Conservation (phyloP, 2,329 filamentous ascomycete species). For the Colletotrichum higginsianum region DNA sequence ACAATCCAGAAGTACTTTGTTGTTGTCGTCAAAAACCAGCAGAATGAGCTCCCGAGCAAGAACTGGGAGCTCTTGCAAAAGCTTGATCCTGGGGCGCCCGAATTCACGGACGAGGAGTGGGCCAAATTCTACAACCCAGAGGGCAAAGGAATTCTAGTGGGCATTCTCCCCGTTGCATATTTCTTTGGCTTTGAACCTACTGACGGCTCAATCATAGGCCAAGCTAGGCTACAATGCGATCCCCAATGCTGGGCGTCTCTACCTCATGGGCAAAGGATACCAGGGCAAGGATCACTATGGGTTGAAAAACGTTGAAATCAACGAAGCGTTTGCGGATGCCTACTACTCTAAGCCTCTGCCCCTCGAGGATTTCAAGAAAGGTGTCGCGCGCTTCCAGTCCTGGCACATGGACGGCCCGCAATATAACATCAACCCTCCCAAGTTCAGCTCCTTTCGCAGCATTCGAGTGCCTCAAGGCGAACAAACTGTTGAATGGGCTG, state of each 20-base stretch:
- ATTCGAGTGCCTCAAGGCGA: slow-evolving; percentile 55
- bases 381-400: slow-evolving; percentile 61
- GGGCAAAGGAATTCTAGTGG: background rate
- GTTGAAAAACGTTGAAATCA: slow-evolving; percentile 54
- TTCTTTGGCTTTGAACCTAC: background rate
- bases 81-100: background rate
- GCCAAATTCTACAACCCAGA: background rate
- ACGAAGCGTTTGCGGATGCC: slow-evolving; percentile 51
- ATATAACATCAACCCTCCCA: slow-evolving; percentile 57
- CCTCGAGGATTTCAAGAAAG: slow-evolving; percentile 53
- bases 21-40: background rate
- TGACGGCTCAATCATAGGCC: background rate
- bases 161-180: background rate
- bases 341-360: slow-evolving; percentile 52
- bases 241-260: background rate
- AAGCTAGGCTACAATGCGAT: background rate
- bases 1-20: background rate
- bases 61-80: background rate
- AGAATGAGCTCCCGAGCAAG: background rate
- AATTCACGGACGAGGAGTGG: background rate
- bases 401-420: slow-evolving; percentile 66
- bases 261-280: slow-evolving; percentile 60
- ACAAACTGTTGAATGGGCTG: slow-evolving; percentile 58
- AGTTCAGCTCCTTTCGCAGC: slow-evolving; percentile 59
- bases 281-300: slow-evolving; percentile 62